Evolutionary conservation across 2,329 filamentous ascomycete species (phyloP).

Genomic region (Fusarium nelsonii): DNA sequence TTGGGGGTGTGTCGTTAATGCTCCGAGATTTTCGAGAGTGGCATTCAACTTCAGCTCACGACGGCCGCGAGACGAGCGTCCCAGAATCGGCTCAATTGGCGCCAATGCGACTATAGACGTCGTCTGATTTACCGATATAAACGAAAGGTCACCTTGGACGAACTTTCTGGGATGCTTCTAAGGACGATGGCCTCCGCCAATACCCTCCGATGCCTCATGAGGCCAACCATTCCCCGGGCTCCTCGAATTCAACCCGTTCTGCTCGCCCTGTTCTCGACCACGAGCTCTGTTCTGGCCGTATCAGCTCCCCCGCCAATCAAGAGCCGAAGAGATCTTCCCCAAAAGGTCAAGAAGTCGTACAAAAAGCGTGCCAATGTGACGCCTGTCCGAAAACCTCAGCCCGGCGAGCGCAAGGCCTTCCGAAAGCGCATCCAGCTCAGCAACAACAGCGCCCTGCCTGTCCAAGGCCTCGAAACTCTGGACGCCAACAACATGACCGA

Average conservation of each 20-base stretch:
- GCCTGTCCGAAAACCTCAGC: slow-evolving; percentile 68
- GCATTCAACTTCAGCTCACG: slow-evolving; percentile 45
- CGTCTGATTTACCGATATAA: slow-evolving; percentile 6
- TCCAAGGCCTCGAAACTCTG: slow-evolving; percentile 75
- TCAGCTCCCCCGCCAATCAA: slow-evolving; percentile 48
- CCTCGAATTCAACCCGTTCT: slow-evolving; percentile 52
- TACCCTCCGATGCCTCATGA: slow-evolving; percentile 59
- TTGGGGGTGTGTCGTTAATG: slow-evolving; percentile 45
- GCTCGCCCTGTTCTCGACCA: slow-evolving; percentile 59
- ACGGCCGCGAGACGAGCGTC: slow-evolving; percentile 43
- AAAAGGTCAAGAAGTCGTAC: slow-evolving; percentile 62
- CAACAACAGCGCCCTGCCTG: slow-evolving; percentile 91
- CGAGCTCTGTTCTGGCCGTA: slow-evolving; percentile 48
- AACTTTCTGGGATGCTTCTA: slow-evolving; percentile 1
- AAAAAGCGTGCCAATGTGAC: slow-evolving; percentile 63
- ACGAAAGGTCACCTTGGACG: slow-evolving; percentile 6
- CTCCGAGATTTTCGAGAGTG: slow-evolving; percentile 49
- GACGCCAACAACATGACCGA: slow-evolving; percentile 66
- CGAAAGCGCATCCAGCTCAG: slow-evolving; percentile 91
- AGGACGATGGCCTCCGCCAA: slow-evolving; percentile 55
- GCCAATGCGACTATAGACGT: slow-evolving; percentile 46
- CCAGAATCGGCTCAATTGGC: slow-evolving; percentile 48
- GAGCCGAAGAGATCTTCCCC: slow-evolving; percentile 54
- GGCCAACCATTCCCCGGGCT: slow-evolving; percentile 52
- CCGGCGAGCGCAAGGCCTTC: slow-evolving; percentile 87